Base-by-base conservation (phyloP, 208 protist species). In the Trypanosoma lewisi region DNA sequence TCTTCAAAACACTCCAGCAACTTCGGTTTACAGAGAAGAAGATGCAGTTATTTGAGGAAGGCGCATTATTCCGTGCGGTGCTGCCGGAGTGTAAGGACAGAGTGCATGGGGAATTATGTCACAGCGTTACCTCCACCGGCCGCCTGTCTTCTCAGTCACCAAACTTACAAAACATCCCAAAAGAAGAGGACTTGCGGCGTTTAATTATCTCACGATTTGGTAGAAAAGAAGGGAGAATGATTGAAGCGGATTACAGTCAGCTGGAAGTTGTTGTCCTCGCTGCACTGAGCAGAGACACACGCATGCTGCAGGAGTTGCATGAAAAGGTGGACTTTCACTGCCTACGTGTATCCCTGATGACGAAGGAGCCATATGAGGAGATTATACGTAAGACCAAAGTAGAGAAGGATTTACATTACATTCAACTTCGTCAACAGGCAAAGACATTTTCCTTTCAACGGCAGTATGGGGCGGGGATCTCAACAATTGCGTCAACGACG, bases 401-500 rank as follows among this genome's bases (percentile, higher is more conserved):
- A 56, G 60, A 80, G 51, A 94, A 91, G 70, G 86, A 95, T 69
- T 83, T 81, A 27, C 67, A 80, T 47, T 94, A 95, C 81, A 83
- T 92, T 51, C 84, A 92, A 77, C 79, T 96, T 33, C 91, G 91
- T 3, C 86, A 96, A 78, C 88, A 93, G 74, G 91, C 91, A 14
- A 96, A 96, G 73, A 83, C 89, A 0, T 96, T 96, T 50, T 95
- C 91, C 17, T 96, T 96, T 59, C 91, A 96, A 71, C 81, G 91
- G 19, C 91, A 94, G 72, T 96, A 96, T 72, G 91, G 91, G 54
- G 91, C 91, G 11, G 87, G 87, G 2, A 76, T 89, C 19, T 33
- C 80, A 12, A 91, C 83, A 41, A 93, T 96, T 73, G 69, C 83
- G 2, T 87, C 83, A 11, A 96, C 87, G 5, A 95, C 91, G 19